Evolutionary conservation across 1,139 yeast genomes (phyloP), one percentile per base, ranked within the genome.

Genomic region (Blastobotrys indianensis): DNA sequence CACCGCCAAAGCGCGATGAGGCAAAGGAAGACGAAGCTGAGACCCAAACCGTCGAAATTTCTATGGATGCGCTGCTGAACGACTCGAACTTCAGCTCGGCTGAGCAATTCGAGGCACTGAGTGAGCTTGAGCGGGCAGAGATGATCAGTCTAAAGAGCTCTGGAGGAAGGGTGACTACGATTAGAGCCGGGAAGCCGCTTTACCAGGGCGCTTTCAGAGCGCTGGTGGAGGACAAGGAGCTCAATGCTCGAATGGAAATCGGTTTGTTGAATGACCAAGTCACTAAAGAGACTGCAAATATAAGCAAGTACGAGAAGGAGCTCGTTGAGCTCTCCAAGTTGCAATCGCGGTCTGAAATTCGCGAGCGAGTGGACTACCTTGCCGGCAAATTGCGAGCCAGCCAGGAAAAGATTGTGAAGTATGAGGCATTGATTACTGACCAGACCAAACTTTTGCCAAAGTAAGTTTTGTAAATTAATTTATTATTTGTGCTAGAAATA

Each of bases 161-260:
- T 39, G 82, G 85, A 55, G 97, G 97, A 13, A 75, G 90, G 12
- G 68, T 88, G 33, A 69, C 73, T 42, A 74, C 76, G 6, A 76
- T 92, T 30, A 66, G 69, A 32, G 86, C 94, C 0, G 95, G 96
- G 0, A 80, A 90, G 58, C 98, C 98, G 1, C 69, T 92, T 20
- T 90, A 73, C 63, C 76, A 76, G 51, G 87, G 92, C 0, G 96
- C 97, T 0, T 92, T 92, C 67, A 62, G 70, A 47, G 74, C 77
- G 47, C 71, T 92, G 58, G 74, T 81, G 3, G 59, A 69, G 1
- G 92, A 87, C 61, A 59, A 68, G 12, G 73, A 75, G 33, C 68
- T 85, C 9, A 75, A 71, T 50, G 79, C 78, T 23, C 70, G 79
- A 17, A 74, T 85, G 64, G 95, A 87, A 61, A 72, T 81, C 2